Conservation (phyloP, 176 grass and related monocot species). For the Phyllostachys edulis region DNA sequence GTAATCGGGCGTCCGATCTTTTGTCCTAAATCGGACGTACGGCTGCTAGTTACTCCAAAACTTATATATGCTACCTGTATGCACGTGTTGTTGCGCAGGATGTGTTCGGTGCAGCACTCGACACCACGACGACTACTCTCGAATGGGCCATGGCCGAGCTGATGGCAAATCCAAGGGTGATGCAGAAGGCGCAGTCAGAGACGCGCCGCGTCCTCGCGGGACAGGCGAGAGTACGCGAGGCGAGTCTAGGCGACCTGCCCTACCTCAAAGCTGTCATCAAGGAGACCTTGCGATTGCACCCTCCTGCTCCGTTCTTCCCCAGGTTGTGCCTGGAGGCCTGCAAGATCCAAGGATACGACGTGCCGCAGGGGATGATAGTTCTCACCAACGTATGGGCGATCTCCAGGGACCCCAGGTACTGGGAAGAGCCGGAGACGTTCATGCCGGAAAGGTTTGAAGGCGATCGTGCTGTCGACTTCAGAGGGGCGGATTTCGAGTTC, state of each 20-base stretch:
- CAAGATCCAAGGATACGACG: constrained; percentile 14
- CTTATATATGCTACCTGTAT: not conserved
- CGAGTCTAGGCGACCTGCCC: not conserved
- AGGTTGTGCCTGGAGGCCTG: not conserved
- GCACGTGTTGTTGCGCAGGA: constrained; percentile 16
- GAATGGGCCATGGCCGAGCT: constrained; percentile 45
- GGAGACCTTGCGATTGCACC: constrained; percentile 39
- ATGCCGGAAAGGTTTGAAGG: constrained; percentile 39
- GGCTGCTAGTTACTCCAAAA: no score
- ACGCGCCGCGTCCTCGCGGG: not conserved
- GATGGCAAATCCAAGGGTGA: constrained; percentile 14
- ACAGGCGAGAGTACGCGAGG: constrained; percentile 6
- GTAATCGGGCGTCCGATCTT: no score
- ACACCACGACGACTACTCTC: constrained; percentile 10
- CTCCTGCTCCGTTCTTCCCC: not conserved
- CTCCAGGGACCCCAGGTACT: constrained; percentile 29
- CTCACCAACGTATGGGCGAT: constrained; percentile 39
- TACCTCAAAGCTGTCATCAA: constrained; percentile 33
- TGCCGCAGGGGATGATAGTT: constrained; percentile 9
- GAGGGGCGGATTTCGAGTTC: constrained; percentile 36
- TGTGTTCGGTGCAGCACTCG: constrained; percentile 22
- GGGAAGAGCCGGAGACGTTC: constrained; percentile 34
- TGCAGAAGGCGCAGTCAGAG: constrained; percentile 30
- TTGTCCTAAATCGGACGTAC: no score
- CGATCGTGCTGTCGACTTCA: not conserved